Percentiles rank a stretch among this genome's conserved stretches.
These are phyloP conservation scores for Cyberlindnera subsufficiens DNA, from an alignment of 805 yeast genomes.

Conservation along the genomic window DNA sequence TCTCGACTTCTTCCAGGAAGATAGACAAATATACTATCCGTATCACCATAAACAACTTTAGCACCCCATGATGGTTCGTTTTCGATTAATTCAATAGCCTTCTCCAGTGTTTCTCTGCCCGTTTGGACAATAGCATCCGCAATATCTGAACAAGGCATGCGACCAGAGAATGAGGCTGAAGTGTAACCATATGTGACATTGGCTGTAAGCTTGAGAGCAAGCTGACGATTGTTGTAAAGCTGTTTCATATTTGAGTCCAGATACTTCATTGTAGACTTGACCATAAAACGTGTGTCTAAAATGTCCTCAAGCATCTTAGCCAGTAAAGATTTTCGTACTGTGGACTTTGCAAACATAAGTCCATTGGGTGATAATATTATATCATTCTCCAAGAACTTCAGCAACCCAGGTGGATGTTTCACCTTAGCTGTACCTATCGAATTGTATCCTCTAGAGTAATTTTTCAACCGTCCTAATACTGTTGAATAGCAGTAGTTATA, in stretches of 20 bases:
- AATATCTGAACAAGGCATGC: constrained; percentile 95
- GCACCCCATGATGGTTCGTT: constrained; percentile 64
- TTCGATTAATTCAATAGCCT: constrained; percentile 68
- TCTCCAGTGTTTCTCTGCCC: constrained; percentile 77
- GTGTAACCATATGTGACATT: constrained; percentile 96
- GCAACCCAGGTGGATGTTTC: constrained; percentile 49
- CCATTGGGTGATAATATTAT: constrained; percentile 84
- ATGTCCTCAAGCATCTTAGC: constrained; percentile 84
- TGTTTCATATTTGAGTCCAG: constrained; percentile 45
- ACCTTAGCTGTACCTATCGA: constrained; percentile 43
- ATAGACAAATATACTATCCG: constrained; percentile 88
- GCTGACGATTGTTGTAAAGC: constrained; percentile 68
- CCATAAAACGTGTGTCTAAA: constrained; percentile 70
- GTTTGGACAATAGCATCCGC: constrained; percentile 93
- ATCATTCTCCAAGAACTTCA: constrained; percentile 46
- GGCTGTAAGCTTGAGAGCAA: constrained; percentile 85
- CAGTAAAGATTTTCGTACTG: constrained; percentile 63
- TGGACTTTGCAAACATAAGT: constrained; percentile 60
- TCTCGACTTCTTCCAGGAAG: constrained; percentile 73
- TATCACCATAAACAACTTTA: constrained; percentile 93
- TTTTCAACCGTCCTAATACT: constrained; percentile 54
- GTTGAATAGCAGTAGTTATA: constrained; percentile 85
- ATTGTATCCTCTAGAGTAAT: constrained; percentile 36
- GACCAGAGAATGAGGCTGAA: constrained; percentile 89
- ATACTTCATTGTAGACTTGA: constrained; percentile 67